A percentile compares a stretch with the other conserved stretches of the same genome.
Conservation (phyloP, 768 basidiomycete species). For the Phanerochaete sordida region DNA sequence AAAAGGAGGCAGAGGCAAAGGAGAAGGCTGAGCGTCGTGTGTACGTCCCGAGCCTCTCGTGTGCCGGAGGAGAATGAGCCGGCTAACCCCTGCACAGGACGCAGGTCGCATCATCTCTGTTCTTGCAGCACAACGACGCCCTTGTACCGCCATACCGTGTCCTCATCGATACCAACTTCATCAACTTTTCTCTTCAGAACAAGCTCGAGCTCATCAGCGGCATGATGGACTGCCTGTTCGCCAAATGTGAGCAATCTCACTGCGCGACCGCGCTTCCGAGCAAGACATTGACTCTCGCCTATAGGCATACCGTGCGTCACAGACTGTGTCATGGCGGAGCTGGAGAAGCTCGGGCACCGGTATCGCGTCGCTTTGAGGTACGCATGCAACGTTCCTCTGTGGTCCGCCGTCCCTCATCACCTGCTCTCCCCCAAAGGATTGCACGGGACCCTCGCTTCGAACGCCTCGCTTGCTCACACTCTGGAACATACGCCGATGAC, state of each 20-base stretch:
- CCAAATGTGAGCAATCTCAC: conserved; percentile 70
- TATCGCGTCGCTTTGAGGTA: conserved; percentile 94
- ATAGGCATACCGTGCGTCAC: conserved; percentile 98
- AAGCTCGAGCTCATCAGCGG: conserved; percentile 92
- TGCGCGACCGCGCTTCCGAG: conserved; percentile 1
- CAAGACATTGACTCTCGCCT: neutral
- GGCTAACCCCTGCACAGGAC: conserved; percentile 43
- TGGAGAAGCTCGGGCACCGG: conserved; percentile 95
- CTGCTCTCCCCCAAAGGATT: conserved; percentile 50
- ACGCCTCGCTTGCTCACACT: conserved; percentile 86
- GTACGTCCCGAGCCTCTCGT: conserved; percentile 43
- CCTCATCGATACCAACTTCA: conserved; percentile 98
- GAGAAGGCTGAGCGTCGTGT: conserved; percentile 73
- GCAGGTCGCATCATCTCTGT: conserved; percentile 86
- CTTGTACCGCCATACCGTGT: conserved; percentile 97
- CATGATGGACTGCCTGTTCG: conserved; percentile 99
- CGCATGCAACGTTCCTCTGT: conserved; percentile 22
- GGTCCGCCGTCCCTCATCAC: neutral
- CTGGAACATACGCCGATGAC: conserved; percentile 98
- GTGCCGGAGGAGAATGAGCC: neutral
- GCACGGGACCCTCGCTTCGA: conserved; percentile 98
- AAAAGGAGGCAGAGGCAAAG: conserved; percentile 78
- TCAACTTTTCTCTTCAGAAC: conserved; percentile 98
- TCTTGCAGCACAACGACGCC: conserved; percentile 92
- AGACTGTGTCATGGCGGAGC: conserved; percentile 97